Percentiles rank a stretch among this genome's conserved stretches.
Conservation (phyloP, 129 eudicot genomes). For the Scalesia atractyloides region DNA sequence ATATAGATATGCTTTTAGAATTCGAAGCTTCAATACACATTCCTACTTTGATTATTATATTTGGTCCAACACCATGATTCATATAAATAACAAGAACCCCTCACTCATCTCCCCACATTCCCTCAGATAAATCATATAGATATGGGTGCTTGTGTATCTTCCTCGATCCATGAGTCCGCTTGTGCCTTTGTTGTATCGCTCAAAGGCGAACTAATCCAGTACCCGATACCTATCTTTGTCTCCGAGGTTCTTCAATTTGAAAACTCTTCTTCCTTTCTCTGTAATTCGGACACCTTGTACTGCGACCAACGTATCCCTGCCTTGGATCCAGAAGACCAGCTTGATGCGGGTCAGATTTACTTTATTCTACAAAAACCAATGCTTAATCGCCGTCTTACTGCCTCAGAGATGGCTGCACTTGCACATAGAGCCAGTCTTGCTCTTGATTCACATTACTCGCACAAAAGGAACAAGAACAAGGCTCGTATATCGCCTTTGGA, state of each 20-base stretch:
- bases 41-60: background rate
- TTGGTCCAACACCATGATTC: background rate
- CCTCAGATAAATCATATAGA: background rate
- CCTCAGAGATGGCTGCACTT: constrained; percentile 72
- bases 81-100: background rate
- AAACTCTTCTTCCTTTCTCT: constrained; percentile 43
- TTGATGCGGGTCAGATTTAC: constrained; percentile 61
- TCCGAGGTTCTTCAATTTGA: constrained; percentile 42
- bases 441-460: constrained; percentile 22
- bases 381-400: constrained; percentile 48
- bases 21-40: background rate
- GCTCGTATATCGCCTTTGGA: constrained; percentile 41
- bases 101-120: background rate
- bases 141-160: constrained; percentile 61
- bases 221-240: constrained; percentile 40
- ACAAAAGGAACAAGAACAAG: constrained; percentile 20
- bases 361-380: constrained; percentile 50
- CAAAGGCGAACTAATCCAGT: constrained; percentile 42
- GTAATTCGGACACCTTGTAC: constrained; percentile 59
- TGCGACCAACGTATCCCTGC: constrained; percentile 49
- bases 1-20: background rate
- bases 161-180: background rate
- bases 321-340: constrained; percentile 36
- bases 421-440: constrained; percentile 78
- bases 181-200: constrained; percentile 40